Percentiles rank a stretch among this genome's conserved stretches.
Evolutionary conservation across 495 filamentous ascomycete species (phyloP).

Genomic region (Pseudotulostoma volvatum): DNA sequence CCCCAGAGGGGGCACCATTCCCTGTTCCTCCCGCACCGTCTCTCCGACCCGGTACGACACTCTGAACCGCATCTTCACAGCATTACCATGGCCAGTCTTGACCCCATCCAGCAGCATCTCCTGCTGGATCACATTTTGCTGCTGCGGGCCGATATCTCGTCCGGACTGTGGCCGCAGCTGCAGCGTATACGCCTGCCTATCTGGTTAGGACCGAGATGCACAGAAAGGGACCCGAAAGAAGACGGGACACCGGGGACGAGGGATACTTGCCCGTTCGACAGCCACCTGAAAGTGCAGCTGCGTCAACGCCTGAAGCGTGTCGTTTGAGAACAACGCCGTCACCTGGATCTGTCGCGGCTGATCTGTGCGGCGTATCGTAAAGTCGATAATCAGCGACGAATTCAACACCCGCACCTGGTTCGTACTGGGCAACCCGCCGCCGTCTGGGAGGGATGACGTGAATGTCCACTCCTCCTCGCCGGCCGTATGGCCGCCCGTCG

Average conservation of each 20-base stretch:
- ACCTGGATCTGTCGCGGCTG: constrained; percentile 36
- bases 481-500: constrained; percentile 13
- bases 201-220: neutral
- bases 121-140: constrained; percentile 68
- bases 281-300: constrained; percentile 85
- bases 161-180: constrained; percentile 72
- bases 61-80: constrained; percentile 78
- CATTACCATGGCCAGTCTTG: constrained; percentile 49
- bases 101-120: constrained; percentile 63
- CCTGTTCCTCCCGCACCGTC: constrained; percentile 60
- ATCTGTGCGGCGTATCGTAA: constrained; percentile 26
- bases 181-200: constrained; percentile 52
- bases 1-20: constrained; percentile 73
- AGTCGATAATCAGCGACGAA: constrained; percentile 36
- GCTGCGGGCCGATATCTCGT: constrained; percentile 52
- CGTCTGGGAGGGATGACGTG: constrained; percentile 65
- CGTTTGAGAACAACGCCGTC: constrained; percentile 60
- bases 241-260: too few species aligned
- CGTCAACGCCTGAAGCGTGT: constrained; percentile 46
- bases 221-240: too few species aligned
- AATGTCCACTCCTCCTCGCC: constrained; percentile 85
- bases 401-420: constrained; percentile 47
- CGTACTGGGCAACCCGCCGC: constrained; percentile 30
- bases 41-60: constrained; percentile 57
- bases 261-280: constrained; percentile 77